phyloP scores from a whole-genome alignment of 1,139 yeast species.

The Yamadazyma friedrichii region DNA sequence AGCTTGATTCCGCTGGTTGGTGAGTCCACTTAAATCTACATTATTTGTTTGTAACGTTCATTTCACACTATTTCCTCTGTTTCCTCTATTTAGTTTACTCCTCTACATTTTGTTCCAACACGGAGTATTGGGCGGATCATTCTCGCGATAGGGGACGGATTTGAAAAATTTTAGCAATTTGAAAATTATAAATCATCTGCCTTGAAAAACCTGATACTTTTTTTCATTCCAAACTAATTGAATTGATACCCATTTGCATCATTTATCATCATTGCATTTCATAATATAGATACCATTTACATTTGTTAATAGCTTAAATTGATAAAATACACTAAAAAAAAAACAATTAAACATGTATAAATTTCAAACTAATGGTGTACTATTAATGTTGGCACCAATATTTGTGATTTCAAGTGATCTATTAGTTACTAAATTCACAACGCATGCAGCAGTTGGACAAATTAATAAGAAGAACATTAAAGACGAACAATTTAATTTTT shows the following conservation, averaged over 20 bases:
- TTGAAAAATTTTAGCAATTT: slow-evolving; percentile 2
- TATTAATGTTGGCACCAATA: slow-evolving; percentile 25
- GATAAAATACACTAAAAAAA: too few relatives aligned
- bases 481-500: not conserved
- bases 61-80: not conserved
- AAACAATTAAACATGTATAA: slow-evolving; percentile 1
- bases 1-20: too few relatives aligned
- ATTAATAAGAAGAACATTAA: slow-evolving; percentile 12
- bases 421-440: slow-evolving; percentile 21
- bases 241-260: too few relatives aligned
- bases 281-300: too few relatives aligned
- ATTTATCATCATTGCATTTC: too few relatives aligned
- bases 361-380: slow-evolving; percentile 18
- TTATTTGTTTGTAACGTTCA: not conserved
- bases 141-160: slow-evolving; percentile 1
- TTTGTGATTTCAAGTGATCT: slow-evolving; percentile 26
- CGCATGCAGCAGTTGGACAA: slow-evolving; percentile 19
- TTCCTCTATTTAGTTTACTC: not conserved
- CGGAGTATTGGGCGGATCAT: too few relatives aligned
- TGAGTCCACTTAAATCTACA: slow-evolving; percentile 1
- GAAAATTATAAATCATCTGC: slow-evolving; percentile 1
- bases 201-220: not conserved
- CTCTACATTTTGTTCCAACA: not conserved
- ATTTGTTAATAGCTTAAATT: too few relatives aligned
- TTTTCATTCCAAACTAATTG: not conserved